These are phyloP conservation scores for Pisolithus marmoratus DNA, from an alignment of 768 basidiomycete species.

Conservation along the genomic window DNA sequence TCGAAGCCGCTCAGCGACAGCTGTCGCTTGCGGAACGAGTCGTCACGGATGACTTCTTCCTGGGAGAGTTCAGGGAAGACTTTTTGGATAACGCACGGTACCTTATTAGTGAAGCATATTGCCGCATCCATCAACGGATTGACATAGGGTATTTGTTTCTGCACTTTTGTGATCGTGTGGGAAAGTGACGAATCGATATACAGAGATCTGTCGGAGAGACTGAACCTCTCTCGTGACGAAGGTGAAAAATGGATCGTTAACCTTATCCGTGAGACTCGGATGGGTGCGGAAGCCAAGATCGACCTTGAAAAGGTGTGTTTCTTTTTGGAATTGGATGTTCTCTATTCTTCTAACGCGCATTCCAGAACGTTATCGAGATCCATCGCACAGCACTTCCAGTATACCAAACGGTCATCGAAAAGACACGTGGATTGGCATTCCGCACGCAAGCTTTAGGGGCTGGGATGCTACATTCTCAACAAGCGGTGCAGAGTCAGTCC, in stretches of 20 bases:
- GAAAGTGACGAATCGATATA: background rate
- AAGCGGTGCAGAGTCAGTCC: constrained; percentile 23
- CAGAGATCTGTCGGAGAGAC: constrained; percentile 87
- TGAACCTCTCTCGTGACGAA: constrained; percentile 91
- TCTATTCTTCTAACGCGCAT: constrained; percentile 2
- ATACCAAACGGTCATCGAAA: constrained; percentile 93
- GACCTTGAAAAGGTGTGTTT: constrained; percentile 82
- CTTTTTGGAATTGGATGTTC: background rate
- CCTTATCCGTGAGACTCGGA: constrained; percentile 93
- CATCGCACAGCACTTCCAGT: constrained; percentile 84
- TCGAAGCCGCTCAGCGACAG: constrained; percentile 87
- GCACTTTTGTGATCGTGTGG: background rate
- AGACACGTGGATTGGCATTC: constrained; percentile 86
- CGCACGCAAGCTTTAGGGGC: constrained; percentile 87
- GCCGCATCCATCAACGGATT: constrained; percentile 91
- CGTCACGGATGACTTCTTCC: constrained; percentile 90
- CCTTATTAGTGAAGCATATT: constrained; percentile 95
- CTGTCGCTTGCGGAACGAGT: constrained; percentile 74
- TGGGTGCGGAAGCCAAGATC: constrained; percentile 96
- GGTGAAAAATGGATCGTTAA: constrained; percentile 99
- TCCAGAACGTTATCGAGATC: constrained; percentile 93
- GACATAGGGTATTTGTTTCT: constrained; percentile 63
- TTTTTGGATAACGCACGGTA: constrained; percentile 97
- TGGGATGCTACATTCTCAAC: constrained; percentile 48
- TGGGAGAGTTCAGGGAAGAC: constrained; percentile 84